phyloP scores from a whole-genome alignment of 148 eudicot genomes.

The Pharnaceum exiguum region DNA sequence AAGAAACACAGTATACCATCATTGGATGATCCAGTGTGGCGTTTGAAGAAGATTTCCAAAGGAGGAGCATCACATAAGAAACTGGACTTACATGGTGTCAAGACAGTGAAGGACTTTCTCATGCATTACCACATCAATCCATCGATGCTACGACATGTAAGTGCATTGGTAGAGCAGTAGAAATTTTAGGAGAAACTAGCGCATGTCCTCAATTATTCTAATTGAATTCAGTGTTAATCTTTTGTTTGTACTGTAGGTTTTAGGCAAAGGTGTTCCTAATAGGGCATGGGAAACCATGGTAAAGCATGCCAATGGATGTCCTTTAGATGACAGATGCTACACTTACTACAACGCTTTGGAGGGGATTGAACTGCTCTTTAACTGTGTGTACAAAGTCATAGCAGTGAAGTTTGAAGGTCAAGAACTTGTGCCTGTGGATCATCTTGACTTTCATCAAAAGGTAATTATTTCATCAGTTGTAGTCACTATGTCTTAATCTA shows the following conservation, averaged over 20 bases:
- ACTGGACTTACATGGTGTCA: slow-evolving; percentile 37
- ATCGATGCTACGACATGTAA: slow-evolving; percentile 43
- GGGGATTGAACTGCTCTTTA: slow-evolving; percentile 18
- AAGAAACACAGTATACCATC: slow-evolving; percentile 72
- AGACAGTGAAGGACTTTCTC: slow-evolving; percentile 55
- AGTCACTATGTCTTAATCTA: not conserved
- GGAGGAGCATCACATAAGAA: slow-evolving; percentile 51
- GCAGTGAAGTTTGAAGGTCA: slow-evolving; percentile 23
- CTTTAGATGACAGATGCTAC: slow-evolving; percentile 38
- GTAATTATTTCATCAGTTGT: not conserved
- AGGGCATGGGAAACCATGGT: slow-evolving; percentile 70
- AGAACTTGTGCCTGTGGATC: slow-evolving; percentile 8
- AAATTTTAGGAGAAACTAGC: not conserved
- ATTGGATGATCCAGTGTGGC: slow-evolving; percentile 74
- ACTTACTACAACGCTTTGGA: slow-evolving; percentile 22
- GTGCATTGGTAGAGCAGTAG: slow-evolving; percentile 5
- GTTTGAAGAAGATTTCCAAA: slow-evolving; percentile 62
- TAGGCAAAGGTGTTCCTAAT: slow-evolving; percentile 48
- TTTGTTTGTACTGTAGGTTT: slow-evolving; percentile 27
- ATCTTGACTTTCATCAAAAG: slow-evolving; percentile 24
- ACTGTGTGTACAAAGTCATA: slow-evolving; percentile 27
- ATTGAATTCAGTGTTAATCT: not conserved
- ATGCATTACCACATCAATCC: slow-evolving; percentile 32
- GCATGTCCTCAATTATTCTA: not conserved
- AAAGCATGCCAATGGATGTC: slow-evolving; percentile 58